Conservation (phyloP, 2,329 filamentous ascomycete genomes). For the Diaporthe destruens region DNA sequence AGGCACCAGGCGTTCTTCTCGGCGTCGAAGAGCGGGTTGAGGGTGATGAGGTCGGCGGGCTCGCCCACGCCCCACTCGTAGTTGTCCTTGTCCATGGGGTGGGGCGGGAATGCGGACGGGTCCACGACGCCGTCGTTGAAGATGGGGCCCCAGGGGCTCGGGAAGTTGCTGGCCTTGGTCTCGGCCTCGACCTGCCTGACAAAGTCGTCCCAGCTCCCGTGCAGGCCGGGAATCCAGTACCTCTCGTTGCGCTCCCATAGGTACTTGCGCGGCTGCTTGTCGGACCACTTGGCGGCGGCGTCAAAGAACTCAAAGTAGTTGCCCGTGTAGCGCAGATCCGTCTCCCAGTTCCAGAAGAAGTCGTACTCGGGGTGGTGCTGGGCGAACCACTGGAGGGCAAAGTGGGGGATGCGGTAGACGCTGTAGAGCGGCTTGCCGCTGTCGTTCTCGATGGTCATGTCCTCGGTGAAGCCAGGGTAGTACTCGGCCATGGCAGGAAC, state of each 20-base stretch:
- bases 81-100: slow-evolving; percentile 70
- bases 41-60: slow-evolving; percentile 78
- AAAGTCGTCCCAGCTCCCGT: slow-evolving; percentile 77
- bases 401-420: slow-evolving; percentile 62
- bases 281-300: slow-evolving; percentile 72
- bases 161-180: slow-evolving; percentile 67
- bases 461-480: slow-evolving; percentile 80
- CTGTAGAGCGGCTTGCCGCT: slow-evolving; percentile 62
- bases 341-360: slow-evolving; percentile 90
- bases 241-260: slow-evolving; percentile 81
- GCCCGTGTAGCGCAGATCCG: slow-evolving; percentile 82
- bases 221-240: slow-evolving; percentile 78
- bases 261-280: slow-evolving; percentile 77
- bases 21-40: slow-evolving; percentile 83
- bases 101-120: slow-evolving; percentile 68
- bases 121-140: slow-evolving; percentile 73
- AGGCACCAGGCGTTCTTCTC: slow-evolving; percentile 80
- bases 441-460: slow-evolving; percentile 70
- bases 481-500: slow-evolving; percentile 79
- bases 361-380: slow-evolving; percentile 84
- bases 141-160: slow-evolving; percentile 73
- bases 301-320: slow-evolving; percentile 85
- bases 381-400: slow-evolving; percentile 76
- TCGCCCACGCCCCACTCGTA: slow-evolving; percentile 83
- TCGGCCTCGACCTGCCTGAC: slow-evolving; percentile 70